Evolutionary conservation across 1,284 basidiomycete species (phyloP).

Genomic region (Lentinula novae-zelandiae): DNA sequence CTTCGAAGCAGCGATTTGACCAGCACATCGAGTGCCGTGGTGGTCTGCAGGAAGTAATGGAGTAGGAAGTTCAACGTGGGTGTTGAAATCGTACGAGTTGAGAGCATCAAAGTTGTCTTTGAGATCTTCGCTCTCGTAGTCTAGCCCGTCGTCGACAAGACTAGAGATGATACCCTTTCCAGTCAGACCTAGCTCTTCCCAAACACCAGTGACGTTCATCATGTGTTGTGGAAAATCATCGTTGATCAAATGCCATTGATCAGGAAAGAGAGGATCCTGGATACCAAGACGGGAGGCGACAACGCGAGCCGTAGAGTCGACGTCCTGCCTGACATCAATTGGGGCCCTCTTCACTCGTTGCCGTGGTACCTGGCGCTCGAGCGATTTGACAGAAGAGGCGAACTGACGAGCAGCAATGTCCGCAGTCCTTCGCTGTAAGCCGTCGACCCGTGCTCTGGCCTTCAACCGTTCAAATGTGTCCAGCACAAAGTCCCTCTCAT

Average conservation of each 20-base stretch:
- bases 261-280: conserved; percentile 80
- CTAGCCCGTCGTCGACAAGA: conserved; percentile 95
- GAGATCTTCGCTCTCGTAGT: conserved; percentile 86
- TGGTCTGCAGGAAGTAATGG: conserved; percentile 91
- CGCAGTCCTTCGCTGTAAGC: conserved; percentile 9
- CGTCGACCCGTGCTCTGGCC: conserved; percentile 24
- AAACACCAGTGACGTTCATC: conserved; percentile 84
- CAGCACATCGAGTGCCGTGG: conserved; percentile 97
- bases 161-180: conserved; percentile 87
- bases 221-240: conserved; percentile 70
- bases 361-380: conserved; percentile 58
- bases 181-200: conserved; percentile 77
- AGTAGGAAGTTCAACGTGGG: conserved; percentile 84
- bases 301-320: conserved; percentile 31
- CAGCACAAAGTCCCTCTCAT: conserved; percentile 49
- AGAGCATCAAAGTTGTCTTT: conserved; percentile 87
- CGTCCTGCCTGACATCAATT: conserved; percentile 38
- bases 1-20: conserved; percentile 95
- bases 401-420: conserved; percentile 35
- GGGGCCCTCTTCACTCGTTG: conserved; percentile 68
- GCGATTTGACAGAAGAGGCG: conserved; percentile 51
- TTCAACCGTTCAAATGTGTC: conserved; percentile 45
- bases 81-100: conserved; percentile 97
- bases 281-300: conserved; percentile 68
- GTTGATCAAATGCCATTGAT: conserved; percentile 94